phyloP scores from a whole-genome alignment of 2,329 filamentous ascomycete species.

The Xylaria sp. region DNA sequence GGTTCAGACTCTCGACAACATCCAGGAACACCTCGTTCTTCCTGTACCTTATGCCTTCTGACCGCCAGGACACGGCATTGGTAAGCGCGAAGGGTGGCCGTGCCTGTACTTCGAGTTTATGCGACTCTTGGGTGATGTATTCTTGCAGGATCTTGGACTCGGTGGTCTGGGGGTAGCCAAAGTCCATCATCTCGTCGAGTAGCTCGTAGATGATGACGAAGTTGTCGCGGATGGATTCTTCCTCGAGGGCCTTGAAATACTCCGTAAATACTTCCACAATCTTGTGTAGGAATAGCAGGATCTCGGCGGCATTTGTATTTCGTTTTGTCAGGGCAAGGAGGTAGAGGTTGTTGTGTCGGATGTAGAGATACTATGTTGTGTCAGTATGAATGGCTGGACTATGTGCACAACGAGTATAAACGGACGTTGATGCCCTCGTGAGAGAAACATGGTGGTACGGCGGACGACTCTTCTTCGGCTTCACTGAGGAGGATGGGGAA shows the following conservation, averaged over 20 bases:
- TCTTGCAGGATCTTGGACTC: slow-evolving; percentile 99
- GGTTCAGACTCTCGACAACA: slow-evolving; percentile 94
- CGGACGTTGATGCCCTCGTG: slow-evolving; percentile 97
- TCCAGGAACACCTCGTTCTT: slow-evolving; percentile 99
- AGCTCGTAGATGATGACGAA: slow-evolving; percentile 99
- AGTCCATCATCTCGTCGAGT: slow-evolving; percentile 99
- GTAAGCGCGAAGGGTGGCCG: slow-evolving; percentile 97
- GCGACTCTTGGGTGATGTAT: slow-evolving; percentile 98
- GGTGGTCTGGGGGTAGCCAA: slow-evolving; percentile 98
- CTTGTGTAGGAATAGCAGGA: slow-evolving; percentile 97
- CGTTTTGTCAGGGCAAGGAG: slow-evolving; percentile 97
- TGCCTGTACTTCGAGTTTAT: slow-evolving; percentile 97
- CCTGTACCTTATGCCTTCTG: slow-evolving; percentile 96
- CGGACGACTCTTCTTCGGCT: slow-evolving; percentile 98
- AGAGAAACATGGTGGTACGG: slow-evolving; percentile 96
- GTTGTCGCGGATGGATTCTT: slow-evolving; percentile 98
- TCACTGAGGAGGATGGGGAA: slow-evolving; percentile 96
- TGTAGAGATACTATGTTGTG: slow-evolving; percentile 88
- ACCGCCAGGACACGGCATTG: slow-evolving; percentile 97
- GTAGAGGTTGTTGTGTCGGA: slow-evolving; percentile 98
- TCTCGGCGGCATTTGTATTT: slow-evolving; percentile 98
- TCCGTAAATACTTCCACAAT: slow-evolving; percentile 99
- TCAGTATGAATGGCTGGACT: slow-evolving; percentile 24
- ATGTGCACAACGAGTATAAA: slow-evolving; percentile 39
- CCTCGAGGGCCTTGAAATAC: slow-evolving; percentile 99